Evolutionary conservation across 805 yeast genomes (phyloP).

Genomic region (Blastobotrys chiropterorum): DNA sequence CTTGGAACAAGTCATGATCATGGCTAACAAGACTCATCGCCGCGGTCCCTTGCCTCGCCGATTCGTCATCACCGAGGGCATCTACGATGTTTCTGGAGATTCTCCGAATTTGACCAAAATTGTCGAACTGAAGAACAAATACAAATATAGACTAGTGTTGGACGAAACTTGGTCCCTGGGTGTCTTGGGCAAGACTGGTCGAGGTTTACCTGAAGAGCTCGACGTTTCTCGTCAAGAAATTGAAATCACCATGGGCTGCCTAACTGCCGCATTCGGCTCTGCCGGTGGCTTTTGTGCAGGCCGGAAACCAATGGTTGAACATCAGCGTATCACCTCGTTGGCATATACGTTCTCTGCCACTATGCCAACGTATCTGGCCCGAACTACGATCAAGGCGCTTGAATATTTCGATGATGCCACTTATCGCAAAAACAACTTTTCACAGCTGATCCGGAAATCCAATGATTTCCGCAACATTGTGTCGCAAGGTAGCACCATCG

Average conservation of each 20-base stretch:
- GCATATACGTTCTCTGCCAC: slow-evolving; percentile 95
- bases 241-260: slow-evolving; percentile 80
- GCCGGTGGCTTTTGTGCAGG: slow-evolving; percentile 96
- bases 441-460: not conserved
- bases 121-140: slow-evolving; percentile 69
- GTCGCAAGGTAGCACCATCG: slow-evolving; percentile 26
- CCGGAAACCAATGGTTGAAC: slow-evolving; percentile 71
- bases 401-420: slow-evolving; percentile 14
- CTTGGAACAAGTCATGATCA: slow-evolving; percentile 57
- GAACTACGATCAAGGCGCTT: slow-evolving; percentile 22
- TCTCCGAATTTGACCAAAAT: slow-evolving; percentile 62
- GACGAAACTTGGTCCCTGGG: slow-evolving; percentile 90
- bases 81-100: slow-evolving; percentile 78
- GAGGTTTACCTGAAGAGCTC: slow-evolving; percentile 75
- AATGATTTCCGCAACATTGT: slow-evolving; percentile 18
- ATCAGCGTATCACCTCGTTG: slow-evolving; percentile 82
- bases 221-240: slow-evolving; percentile 61
- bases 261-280: slow-evolving; percentile 75
- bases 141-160: slow-evolving; percentile 76
- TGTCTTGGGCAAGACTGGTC: slow-evolving; percentile 75
- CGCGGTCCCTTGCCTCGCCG: slow-evolving; percentile 76
- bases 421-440: slow-evolving; percentile 3
- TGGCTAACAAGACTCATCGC: slow-evolving; percentile 52
- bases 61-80: slow-evolving; percentile 85
- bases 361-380: slow-evolving; percentile 84